Evolutionary conservation across 2,329 filamentous ascomycete genomes (phyloP).

Genomic region (Penicillium thymicola): DNA sequence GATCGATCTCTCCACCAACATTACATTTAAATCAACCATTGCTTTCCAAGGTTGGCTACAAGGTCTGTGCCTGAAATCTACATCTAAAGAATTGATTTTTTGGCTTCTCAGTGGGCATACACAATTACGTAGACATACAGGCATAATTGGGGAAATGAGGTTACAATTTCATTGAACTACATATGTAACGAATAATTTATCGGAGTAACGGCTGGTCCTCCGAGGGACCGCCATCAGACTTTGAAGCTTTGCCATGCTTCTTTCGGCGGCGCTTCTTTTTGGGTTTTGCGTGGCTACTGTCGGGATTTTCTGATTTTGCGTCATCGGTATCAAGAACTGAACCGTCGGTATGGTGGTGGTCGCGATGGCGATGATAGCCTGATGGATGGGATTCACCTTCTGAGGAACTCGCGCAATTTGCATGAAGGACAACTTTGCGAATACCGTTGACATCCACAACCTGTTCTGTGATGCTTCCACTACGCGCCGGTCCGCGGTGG

Average conservation of each 20-base stretch:
- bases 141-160: not conserved
- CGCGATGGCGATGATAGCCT: constrained; percentile 11
- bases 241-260: constrained; percentile 20
- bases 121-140: not conserved
- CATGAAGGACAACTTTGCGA: constrained; percentile 71
- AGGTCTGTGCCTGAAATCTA: not conserved
- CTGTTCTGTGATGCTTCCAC: constrained; percentile 76
- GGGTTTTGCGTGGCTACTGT: not conserved
- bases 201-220: constrained; percentile 24
- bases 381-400: constrained; percentile 27
- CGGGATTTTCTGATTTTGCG: constrained; percentile 1
- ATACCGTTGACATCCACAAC: constrained; percentile 71
- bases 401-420: constrained; percentile 56
- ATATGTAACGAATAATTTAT: not conserved
- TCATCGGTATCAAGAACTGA: not conserved
- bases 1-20: not conserved
- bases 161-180: not conserved
- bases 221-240: constrained; percentile 7
- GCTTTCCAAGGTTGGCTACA: not conserved
- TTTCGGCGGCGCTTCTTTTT: constrained; percentile 23
- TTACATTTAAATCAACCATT: no score
- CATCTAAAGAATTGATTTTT: not conserved
- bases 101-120: not conserved
- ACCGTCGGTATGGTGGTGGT: constrained; percentile 1
- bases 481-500: constrained; percentile 56